A percentile compares a stretch with the other conserved stretches of the same genome.
phyloP scores from a whole-genome alignment of 805 yeast genomes.

The Scheffersomyces stipitis region DNA sequence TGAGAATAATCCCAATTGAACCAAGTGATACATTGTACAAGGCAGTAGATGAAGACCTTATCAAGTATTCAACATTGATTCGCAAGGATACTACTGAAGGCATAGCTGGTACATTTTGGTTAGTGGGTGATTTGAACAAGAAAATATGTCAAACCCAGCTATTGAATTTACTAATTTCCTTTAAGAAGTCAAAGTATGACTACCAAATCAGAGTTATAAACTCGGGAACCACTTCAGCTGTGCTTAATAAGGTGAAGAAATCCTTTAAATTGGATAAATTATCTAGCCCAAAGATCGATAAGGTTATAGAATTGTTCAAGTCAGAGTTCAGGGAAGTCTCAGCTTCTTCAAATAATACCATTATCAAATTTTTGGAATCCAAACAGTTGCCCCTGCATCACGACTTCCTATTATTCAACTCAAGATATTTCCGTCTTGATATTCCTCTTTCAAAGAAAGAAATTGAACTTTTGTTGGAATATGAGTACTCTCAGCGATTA shows the following conservation, averaged over 20 bases:
- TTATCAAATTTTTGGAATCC: conserved; percentile 21
- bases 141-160: conserved; percentile 44
- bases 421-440: conserved; percentile 46
- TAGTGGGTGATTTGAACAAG: conserved; percentile 57
- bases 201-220: conserved; percentile 39
- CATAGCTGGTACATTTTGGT: conserved; percentile 54
- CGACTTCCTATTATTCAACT: conserved; percentile 50
- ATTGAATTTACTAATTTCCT: conserved; percentile 27
- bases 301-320: conserved; percentile 3
- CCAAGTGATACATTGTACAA: conserved; percentile 34
- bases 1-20: conserved; percentile 34
- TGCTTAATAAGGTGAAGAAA: conserved; percentile 4
- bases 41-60: conserved; percentile 23
- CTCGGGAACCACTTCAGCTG: conserved; percentile 12
- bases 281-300: conserved; percentile 7
- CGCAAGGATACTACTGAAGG: conserved; percentile 11
- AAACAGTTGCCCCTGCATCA: conserved; percentile 32
- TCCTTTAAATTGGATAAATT: conserved; percentile 1
- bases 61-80: conserved; percentile 22
- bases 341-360: conserved; percentile 2
- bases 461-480: conserved; percentile 39
- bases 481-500: conserved; percentile 50
- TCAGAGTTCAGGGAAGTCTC: neutral
- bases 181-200: conserved; percentile 22
- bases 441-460: conserved; percentile 21